Evolutionary conservation across 352 stramenopile genomes (phyloP).

Genomic region (Phytophthora pluvialis): DNA sequence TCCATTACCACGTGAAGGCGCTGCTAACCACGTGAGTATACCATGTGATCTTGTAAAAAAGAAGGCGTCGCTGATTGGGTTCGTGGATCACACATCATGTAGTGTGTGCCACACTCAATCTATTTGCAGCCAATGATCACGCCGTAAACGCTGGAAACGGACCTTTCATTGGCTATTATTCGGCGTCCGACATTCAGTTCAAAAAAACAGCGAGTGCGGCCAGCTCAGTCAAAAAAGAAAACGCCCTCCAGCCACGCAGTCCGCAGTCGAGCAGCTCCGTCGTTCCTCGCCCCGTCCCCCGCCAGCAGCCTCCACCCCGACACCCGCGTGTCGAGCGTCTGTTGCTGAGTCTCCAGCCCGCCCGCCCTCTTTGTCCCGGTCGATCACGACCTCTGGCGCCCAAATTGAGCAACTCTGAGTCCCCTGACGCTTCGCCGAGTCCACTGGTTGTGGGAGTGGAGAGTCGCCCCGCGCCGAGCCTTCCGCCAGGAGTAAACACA

Average conservation of each 20-base stretch:
- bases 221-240: conserved; percentile 32
- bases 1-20: not conserved
- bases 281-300: not conserved
- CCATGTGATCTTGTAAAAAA: not conserved
- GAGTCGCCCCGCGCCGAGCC: conserved; percentile 34
- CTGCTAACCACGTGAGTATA: too few species aligned
- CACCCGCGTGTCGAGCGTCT: conserved; percentile 2
- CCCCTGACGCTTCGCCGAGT: conserved; percentile 42
- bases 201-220: not conserved
- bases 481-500: conserved; percentile 33
- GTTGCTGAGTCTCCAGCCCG: not conserved
- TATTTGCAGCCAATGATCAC: conserved; percentile 15
- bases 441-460: conserved; percentile 59
- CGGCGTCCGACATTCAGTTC: conserved; percentile 18
- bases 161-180: conserved; percentile 21
- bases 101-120: conserved; percentile 1
- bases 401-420: conserved; percentile 54
- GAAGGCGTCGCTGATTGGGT: not conserved
- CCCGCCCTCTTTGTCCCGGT: conserved; percentile 8
- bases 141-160: conserved; percentile 2
- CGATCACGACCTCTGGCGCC: conserved; percentile 15
- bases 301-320: conserved; percentile 1
- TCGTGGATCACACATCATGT: conserved; percentile 4
- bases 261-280: conserved; percentile 16
- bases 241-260: conserved; percentile 40